Evolutionary conservation across 106 monocot species (phyloP), one percentile per base, ranked within the genome.

Genomic region (Acorus calamus): DNA sequence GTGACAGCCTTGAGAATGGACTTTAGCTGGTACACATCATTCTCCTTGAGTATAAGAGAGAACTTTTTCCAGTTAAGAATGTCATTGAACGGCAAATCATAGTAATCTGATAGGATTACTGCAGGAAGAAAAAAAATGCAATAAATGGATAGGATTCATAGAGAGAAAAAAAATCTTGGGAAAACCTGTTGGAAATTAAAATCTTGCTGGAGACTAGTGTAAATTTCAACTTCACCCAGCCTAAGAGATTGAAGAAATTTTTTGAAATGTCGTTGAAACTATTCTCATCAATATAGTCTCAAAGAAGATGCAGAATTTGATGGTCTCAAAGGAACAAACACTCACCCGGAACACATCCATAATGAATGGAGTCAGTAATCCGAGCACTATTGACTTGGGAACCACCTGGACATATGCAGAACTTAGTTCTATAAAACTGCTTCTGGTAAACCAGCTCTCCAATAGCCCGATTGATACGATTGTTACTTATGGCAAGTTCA

Each of bases 321-420:
- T 28, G 28, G 28, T 28, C 28, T 28, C 28, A 28, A 28, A 28
- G 28, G 28, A 28, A 28, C 28, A 28, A 28, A 28, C 28, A 28
- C 69, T 66, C 58, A 96, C 90, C 96, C 61, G 91, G 96, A 66
- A 96, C 65, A 71, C 96, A 91, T 64, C 79, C 87, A 75, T 96
- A 96, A 63, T 96, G 96, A 81, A 91, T 96, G 49, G 96, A 91
- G 61, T 96, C 96, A 48, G 83, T 61, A 74, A 96, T 85, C 9
- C 96, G 79, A 51, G 96, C 96, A 73, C 96, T 96, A 57, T 96
- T 96, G 43, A 96, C 96, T 64, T 96, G 96, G 46, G 96, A 96
- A 10, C 96, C 96, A 80, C 91, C 96, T 67, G 96, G 96, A 69
- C 96, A 96, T 54, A 96, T 85, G 83, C 96, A 96, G 57, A 84